These are phyloP conservation scores for Hanseniaspora singularis DNA, from an alignment of 805 yeast genomes.

Conservation along the genomic window DNA sequence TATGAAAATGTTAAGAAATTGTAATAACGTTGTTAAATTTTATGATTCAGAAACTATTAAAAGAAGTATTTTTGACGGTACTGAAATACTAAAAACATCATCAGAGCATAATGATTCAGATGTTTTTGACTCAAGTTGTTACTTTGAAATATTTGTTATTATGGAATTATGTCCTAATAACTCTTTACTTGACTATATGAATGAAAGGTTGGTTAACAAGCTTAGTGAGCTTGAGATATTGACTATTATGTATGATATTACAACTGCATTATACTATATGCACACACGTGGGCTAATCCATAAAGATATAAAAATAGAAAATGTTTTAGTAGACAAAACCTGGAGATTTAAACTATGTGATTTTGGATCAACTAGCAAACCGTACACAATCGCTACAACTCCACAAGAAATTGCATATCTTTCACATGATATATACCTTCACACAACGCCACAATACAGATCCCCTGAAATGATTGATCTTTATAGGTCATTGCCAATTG, in stretches of 20 bases:
- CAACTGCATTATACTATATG: conserved; percentile 73
- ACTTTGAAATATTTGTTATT: conserved; percentile 76
- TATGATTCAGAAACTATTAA: conserved; percentile 69
- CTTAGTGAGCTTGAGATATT: conserved; percentile 64
- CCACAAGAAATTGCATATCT: conserved; percentile 66
- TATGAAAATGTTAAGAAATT: conserved; percentile 49
- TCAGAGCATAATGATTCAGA: no score
- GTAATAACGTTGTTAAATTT: conserved; percentile 52
- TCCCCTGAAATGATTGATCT: conserved; percentile 94
- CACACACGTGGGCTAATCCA: conserved; percentile 62
- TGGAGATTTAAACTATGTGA: conserved; percentile 76
- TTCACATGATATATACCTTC: conserved; percentile 73
- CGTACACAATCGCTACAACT: conserved; percentile 46
- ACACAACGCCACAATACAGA: conserved; percentile 92
- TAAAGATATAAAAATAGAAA: conserved; percentile 88
- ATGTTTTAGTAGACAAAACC: conserved; percentile 64
- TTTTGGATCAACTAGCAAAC: conserved; percentile 70
- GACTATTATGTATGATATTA: conserved; percentile 71
- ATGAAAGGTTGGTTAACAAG: conserved; percentile 66
- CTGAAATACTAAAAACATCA: conserved; percentile 19
- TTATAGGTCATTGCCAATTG: conserved; percentile 68
- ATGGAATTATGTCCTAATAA: conserved; percentile 90
- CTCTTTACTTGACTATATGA: conserved; percentile 85
- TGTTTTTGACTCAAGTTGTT: conserved; percentile 19
- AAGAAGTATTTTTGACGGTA: conserved; percentile 19